Percentiles rank a stretch among this genome's conserved stretches.
Conservation (phyloP, 2,329 filamentous ascomycete species). For the Fusarium torulosum region DNA sequence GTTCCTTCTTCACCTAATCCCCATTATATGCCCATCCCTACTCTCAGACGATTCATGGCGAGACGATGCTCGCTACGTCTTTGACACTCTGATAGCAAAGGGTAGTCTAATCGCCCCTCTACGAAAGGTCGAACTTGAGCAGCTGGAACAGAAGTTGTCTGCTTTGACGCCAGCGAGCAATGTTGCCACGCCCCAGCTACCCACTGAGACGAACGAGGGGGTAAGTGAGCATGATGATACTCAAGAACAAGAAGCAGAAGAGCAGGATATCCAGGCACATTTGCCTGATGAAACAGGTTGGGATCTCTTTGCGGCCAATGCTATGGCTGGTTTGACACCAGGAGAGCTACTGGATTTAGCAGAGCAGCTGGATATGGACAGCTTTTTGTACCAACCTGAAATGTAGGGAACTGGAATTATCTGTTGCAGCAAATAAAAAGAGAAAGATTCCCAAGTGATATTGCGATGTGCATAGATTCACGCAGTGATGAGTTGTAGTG, state of each 20-base stretch:
- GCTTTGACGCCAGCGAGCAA: constrained; percentile 50
- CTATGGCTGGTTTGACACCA: constrained; percentile 51
- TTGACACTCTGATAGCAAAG: constrained; percentile 55
- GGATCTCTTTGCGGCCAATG: constrained; percentile 51
- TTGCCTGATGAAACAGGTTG: constrained; percentile 44
- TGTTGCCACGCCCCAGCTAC: constrained; percentile 1
- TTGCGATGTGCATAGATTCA: too few species aligned
- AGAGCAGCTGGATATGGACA: constrained; percentile 49
- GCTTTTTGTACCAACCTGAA: constrained; percentile 39
- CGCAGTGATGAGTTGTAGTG: too few species aligned
- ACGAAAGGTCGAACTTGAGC: constrained; percentile 54
- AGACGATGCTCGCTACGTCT: constrained; percentile 52
- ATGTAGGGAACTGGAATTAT: constrained; percentile 6
- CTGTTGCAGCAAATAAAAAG: too few species aligned
- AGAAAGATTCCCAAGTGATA: too few species aligned
- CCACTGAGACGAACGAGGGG: background rate
- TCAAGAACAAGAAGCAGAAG: background rate
- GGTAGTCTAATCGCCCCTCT: constrained; percentile 55
- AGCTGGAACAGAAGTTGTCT: constrained; percentile 54
- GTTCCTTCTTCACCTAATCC: constrained; percentile 55
- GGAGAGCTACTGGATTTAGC: constrained; percentile 50
- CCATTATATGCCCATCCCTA: constrained; percentile 51
- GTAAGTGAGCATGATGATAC: background rate
- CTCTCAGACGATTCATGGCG: constrained; percentile 54
- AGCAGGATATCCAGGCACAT: constrained; percentile 2